Evolutionary conservation across 2,329 filamentous ascomycete species (phyloP).

Genomic region (Cytospora schulzeri): DNA sequence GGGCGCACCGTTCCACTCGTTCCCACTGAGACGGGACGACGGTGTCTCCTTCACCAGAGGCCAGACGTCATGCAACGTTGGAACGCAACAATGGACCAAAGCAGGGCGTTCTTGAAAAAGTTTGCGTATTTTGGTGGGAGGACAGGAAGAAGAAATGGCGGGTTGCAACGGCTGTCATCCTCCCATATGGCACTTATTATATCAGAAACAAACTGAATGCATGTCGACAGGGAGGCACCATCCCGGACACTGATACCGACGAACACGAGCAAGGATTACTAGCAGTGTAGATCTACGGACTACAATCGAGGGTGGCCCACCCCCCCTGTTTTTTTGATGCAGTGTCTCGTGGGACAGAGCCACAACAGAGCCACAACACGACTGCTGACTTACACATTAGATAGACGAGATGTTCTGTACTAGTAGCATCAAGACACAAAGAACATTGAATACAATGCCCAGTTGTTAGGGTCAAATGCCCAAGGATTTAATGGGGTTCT

Average conservation of each 20-base stretch:
- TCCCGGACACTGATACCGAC: not conserved
- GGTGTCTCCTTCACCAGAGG: slow-evolving; percentile 6
- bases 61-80: not conserved
- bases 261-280: slow-evolving; percentile 10
- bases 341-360: not conserved
- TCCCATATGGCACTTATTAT: not conserved
- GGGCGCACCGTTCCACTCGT: slow-evolving; percentile 1
- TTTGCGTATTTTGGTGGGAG: not conserved
- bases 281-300: slow-evolving; percentile 2
- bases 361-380: not conserved
- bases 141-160: not conserved
- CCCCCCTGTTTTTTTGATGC: not conserved
- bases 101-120: not conserved
- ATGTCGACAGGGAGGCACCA: not conserved
- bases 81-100: too few relatives aligned
- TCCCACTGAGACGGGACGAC: slow-evolving; percentile 16
- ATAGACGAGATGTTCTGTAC: not conserved
- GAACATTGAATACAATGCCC: not conserved
- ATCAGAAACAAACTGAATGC: not conserved
- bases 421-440: not conserved
- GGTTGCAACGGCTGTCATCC: not conserved
- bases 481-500: not conserved
- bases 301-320: not conserved
- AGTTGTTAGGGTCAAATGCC: not conserved
- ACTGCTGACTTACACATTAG: not conserved